Percentiles rank a stretch among this genome's conserved stretches.
Evolutionary conservation across 2,329 filamentous ascomycete species (phyloP).

Genomic region (Alternaria novae-zelandiae): DNA sequence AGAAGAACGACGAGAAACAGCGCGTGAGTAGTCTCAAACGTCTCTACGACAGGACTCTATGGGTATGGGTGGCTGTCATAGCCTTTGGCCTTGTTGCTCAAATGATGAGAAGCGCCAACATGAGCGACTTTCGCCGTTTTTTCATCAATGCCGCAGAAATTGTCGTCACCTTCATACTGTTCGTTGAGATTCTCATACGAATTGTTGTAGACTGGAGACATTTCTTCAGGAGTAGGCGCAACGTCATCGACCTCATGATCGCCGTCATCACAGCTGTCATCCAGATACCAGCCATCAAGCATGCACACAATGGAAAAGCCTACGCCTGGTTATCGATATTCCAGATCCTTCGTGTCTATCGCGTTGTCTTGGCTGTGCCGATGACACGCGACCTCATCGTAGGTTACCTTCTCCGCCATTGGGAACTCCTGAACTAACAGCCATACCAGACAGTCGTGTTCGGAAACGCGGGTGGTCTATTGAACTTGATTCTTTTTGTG

Average conservation of each 20-base stretch:
- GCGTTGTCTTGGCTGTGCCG: slow-evolving; percentile 86
- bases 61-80: slow-evolving; percentile 83
- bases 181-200: slow-evolving; percentile 82
- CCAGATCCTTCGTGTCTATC: slow-evolving; percentile 90
- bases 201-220: slow-evolving; percentile 79
- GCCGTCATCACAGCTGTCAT: slow-evolving; percentile 85
- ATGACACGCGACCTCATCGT: slow-evolving; percentile 86
- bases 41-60: slow-evolving; percentile 74
- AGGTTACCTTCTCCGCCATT: slow-evolving; percentile 18
- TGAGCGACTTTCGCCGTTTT: slow-evolving; percentile 65
- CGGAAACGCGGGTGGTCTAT: slow-evolving; percentile 88
- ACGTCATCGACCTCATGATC: slow-evolving; percentile 80
- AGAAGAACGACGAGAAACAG: slow-evolving; percentile 46
- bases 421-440: slow-evolving; percentile 21
- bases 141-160: slow-evolving; percentile 78
- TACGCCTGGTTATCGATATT: slow-evolving; percentile 94
- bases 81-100: slow-evolving; percentile 80
- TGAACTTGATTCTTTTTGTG: slow-evolving; percentile 94
- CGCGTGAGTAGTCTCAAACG: slow-evolving; percentile 65
- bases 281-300: slow-evolving; percentile 78
- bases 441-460: slow-evolving; percentile 70
- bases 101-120: slow-evolving; percentile 75
- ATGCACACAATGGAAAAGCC: slow-evolving; percentile 63
- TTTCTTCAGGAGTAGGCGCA: slow-evolving; percentile 76
- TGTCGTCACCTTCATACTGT: slow-evolving; percentile 76